Conservation (phyloP, 495 filamentous ascomycete genomes). For the Annulohypoxylon stygium region DNA sequence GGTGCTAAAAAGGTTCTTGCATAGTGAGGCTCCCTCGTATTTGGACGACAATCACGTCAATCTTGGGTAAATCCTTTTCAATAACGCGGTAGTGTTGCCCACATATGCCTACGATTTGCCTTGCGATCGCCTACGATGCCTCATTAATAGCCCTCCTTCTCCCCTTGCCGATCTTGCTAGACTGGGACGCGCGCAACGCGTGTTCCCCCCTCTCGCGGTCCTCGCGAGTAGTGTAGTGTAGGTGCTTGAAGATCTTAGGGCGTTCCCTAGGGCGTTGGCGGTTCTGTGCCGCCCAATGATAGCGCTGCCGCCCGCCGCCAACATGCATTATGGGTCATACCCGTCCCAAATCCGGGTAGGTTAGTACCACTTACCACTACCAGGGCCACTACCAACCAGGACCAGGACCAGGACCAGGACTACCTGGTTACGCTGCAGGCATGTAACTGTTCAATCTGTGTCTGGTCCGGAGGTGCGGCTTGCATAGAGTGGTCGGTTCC, state of each 20-base stretch:
- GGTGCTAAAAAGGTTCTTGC: constrained; percentile 5
- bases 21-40: constrained; percentile 46
- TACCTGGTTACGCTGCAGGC: constrained; percentile 13
- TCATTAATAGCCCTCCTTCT: constrained; percentile 22
- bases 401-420: not conserved
- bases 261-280: not conserved
- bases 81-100: constrained; percentile 10
- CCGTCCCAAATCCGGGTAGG: constrained; percentile 32
- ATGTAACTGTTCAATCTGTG: constrained; percentile 3
- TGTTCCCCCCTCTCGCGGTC: constrained; percentile 5
- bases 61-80: constrained; percentile 34
- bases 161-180: constrained; percentile 43
- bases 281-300: constrained; percentile 30
- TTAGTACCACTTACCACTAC: not conserved
- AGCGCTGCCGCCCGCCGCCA: constrained; percentile 43
- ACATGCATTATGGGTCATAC: constrained; percentile 28
- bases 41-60: constrained; percentile 45
- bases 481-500: constrained; percentile 28
- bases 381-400: too few species aligned
- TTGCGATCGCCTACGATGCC: constrained; percentile 3
- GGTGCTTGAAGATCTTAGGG: constrained; percentile 31
- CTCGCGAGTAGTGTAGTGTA: constrained; percentile 25
- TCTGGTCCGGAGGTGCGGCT: constrained; percentile 14
- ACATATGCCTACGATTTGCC: constrained; percentile 6
- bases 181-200: constrained; percentile 24